Evolutionary conservation across 352 stramenopile genomes (phyloP).

Genomic region (Pythium phragmiticola): DNA sequence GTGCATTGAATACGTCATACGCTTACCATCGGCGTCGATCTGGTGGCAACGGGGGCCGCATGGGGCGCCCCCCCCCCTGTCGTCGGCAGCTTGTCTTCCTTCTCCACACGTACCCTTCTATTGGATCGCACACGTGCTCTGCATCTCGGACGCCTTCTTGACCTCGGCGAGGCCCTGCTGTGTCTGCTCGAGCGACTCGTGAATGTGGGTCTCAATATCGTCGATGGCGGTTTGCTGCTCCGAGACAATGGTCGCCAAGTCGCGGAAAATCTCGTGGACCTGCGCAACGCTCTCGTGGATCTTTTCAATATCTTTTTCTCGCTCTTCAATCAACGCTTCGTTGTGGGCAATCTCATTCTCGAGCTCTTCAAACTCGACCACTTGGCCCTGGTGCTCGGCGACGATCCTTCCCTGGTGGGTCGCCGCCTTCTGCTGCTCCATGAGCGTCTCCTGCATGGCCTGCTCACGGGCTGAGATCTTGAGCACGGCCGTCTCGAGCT

Average conservation of each 20-base stretch:
- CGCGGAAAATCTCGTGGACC: constrained; percentile 90
- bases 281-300: constrained; percentile 90
- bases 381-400: constrained; percentile 66
- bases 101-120: constrained; percentile 29
- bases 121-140: constrained; percentile 67
- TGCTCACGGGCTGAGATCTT: constrained; percentile 68
- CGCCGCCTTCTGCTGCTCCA: constrained; percentile 31
- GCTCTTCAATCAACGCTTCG: constrained; percentile 88
- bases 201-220: constrained; percentile 82
- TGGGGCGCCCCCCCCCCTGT: background rate
- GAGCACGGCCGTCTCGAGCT: constrained; percentile 66
- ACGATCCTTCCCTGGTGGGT: constrained; percentile 47
- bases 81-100: background rate
- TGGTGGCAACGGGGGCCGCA: too few relatives aligned
- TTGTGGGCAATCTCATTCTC: constrained; percentile 88
- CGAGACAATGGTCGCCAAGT: constrained; percentile 82
- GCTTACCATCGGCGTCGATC: constrained; percentile 13
- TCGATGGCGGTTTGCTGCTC: constrained; percentile 86
- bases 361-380: constrained; percentile 78
- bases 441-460: constrained; percentile 49
- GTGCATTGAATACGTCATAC: constrained; percentile 17
- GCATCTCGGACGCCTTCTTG: constrained; percentile 82
- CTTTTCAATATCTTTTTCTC: constrained; percentile 81
- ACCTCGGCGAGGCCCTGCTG: constrained; percentile 82
- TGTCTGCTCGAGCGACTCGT: constrained; percentile 82